Evolutionary conservation across 257 asterid genomes (phyloP).

Genomic region (Nicotiana paniculata): DNA sequence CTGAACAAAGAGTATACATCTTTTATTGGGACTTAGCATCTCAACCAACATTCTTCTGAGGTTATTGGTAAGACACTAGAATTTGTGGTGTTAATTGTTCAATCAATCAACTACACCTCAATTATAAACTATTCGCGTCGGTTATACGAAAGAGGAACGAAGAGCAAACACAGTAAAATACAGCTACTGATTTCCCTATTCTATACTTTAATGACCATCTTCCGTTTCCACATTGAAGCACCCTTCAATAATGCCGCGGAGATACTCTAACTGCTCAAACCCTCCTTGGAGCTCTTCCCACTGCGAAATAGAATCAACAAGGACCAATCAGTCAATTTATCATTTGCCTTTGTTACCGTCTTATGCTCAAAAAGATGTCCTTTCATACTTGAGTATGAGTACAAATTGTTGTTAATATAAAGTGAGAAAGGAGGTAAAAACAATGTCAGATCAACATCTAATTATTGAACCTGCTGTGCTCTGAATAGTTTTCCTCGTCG

Average conservation of each 20-base stretch:
- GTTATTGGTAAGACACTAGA: no score
- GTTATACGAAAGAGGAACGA: background rate
- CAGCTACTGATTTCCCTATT: background rate
- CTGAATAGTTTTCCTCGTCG: background rate
- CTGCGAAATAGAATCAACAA: slow-evolving; percentile 37
- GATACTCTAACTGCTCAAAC: slow-evolving; percentile 77
- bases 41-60: background rate
- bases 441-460: background rate
- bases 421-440: background rate
- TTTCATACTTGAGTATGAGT: background rate
- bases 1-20: background rate
- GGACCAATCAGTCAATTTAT: background rate
- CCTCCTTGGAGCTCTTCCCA: slow-evolving; percentile 93
- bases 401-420: background rate
- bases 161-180: background rate
- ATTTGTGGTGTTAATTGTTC: background rate
- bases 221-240: background rate
- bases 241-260: slow-evolving; percentile 41
- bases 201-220: slow-evolving; percentile 1
- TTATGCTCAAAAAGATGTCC: background rate
- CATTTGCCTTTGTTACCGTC: background rate
- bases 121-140: background rate
- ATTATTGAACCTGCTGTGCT: background rate
- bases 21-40: background rate
- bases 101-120: background rate